Conservation (phyloP, 2,329 filamentous ascomycete species). For the Aaosphaeria pasadenensis region DNA sequence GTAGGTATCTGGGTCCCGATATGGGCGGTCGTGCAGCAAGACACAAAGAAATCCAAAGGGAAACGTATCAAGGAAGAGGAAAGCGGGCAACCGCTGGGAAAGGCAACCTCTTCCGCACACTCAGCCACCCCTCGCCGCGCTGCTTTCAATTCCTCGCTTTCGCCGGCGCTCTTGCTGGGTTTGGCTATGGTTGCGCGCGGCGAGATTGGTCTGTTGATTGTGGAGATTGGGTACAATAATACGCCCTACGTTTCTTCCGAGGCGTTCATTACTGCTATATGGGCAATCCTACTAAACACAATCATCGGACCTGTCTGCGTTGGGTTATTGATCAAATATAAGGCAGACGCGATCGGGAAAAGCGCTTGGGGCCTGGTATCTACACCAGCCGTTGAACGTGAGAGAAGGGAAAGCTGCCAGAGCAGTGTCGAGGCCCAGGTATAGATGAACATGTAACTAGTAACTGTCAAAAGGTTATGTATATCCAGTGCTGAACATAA, state of each 20-base stretch:
- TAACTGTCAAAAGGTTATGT: no score
- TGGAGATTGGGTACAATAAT: slow-evolving; percentile 26
- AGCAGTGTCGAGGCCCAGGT: no score
- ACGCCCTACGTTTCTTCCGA: slow-evolving; percentile 19
- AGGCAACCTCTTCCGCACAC: background rate
- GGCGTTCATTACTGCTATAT: slow-evolving; percentile 21
- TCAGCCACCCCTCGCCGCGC: slow-evolving; percentile 3
- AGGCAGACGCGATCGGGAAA: slow-evolving; percentile 13
- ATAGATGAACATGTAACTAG: no score
- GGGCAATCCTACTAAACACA: slow-evolving; percentile 22
- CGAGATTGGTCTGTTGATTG: slow-evolving; percentile 27
- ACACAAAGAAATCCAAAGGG: slow-evolving; percentile 5
- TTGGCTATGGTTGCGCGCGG: slow-evolving; percentile 17
- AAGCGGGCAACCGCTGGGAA: background rate
- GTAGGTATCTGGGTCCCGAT: slow-evolving; percentile 10
- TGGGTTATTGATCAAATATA: slow-evolving; percentile 18
- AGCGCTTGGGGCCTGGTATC: slow-evolving; percentile 2
- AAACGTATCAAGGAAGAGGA: no score
- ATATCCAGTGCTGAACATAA: no score
- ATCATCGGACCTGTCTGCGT: slow-evolving; percentile 21
- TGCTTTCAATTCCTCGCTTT: slow-evolving; percentile 1
- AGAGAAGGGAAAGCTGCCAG: no score
- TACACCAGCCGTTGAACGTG: no score
- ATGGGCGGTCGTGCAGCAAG: slow-evolving; percentile 2
- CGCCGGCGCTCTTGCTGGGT: slow-evolving; percentile 21